A percentile compares a stretch with the other conserved stretches of the same genome.
These are phyloP conservation scores for Fusarium heterosporum DNA, from an alignment of 2,329 filamentous ascomycete species.

Conservation along the genomic window DNA sequence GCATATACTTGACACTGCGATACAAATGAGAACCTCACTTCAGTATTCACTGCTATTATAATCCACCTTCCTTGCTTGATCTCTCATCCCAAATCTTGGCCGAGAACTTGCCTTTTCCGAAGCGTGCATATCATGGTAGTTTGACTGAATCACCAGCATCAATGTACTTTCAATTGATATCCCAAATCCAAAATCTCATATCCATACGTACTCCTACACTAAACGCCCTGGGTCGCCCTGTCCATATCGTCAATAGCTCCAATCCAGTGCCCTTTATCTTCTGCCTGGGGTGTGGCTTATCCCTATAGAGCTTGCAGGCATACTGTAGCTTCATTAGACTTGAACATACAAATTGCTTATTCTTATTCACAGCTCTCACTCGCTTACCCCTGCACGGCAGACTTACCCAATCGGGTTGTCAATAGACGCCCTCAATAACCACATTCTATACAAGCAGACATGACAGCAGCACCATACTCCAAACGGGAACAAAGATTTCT, in stretches of 20 bases:
- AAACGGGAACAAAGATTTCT: slow-evolving; percentile 24
- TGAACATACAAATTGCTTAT: background rate
- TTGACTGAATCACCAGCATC: background rate
- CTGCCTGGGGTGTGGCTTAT: background rate
- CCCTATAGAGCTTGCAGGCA: slow-evolving; percentile 12
- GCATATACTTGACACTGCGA: slow-evolving; percentile 17
- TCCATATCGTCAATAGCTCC: background rate
- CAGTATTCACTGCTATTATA: background rate
- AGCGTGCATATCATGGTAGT: background rate
- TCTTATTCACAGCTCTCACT: slow-evolving; percentile 1
- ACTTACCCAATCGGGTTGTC: slow-evolving; percentile 50
- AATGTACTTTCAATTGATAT: background rate
- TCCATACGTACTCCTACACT: background rate
- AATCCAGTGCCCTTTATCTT: background rate
- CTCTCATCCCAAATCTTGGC: background rate
- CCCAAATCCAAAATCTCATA: background rate
- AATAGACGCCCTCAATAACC: slow-evolving; percentile 53
- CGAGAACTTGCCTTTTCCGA: slow-evolving; percentile 1
- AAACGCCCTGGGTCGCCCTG: slow-evolving; percentile 10
- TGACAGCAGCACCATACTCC: slow-evolving; percentile 18
- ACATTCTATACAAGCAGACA: slow-evolving; percentile 29
- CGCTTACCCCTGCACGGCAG: slow-evolving; percentile 16
- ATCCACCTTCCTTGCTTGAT: background rate
- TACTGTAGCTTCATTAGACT: background rate
- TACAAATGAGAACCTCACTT: background rate